Conservation (phyloP, 345 rosid species). For the Raphanus sativus region DNA sequence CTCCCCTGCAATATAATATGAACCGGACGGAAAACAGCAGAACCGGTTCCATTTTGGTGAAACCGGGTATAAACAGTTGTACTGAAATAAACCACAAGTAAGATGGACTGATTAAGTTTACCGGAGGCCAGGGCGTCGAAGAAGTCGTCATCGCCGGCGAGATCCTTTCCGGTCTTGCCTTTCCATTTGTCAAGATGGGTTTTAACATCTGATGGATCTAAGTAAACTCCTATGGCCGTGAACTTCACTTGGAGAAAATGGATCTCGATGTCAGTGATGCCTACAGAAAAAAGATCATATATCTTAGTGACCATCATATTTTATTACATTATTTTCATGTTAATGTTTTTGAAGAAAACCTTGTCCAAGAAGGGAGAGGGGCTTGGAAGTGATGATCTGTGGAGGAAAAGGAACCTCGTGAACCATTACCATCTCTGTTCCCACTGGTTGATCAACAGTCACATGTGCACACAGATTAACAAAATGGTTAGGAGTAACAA, state of each 20-base stretch:
- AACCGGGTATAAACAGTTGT: neutral
- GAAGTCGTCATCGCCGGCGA: slow-evolving; percentile 76
- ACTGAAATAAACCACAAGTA: neutral
- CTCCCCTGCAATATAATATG: slow-evolving; percentile 46
- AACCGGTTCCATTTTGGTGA: neutral
- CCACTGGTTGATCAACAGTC: slow-evolving; percentile 50
- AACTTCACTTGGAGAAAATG: slow-evolving; percentile 93
- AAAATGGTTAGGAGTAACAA: neutral
- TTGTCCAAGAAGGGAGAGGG: slow-evolving; percentile 65
- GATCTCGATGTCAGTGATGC: slow-evolving; percentile 87
- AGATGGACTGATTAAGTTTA: slow-evolving; percentile 28
- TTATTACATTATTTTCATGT: neutral
- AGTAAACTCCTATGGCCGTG: slow-evolving; percentile 89
- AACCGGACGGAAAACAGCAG: neutral
- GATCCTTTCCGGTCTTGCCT: slow-evolving; percentile 58
- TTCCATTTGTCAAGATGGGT: slow-evolving; percentile 66
- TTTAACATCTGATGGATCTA: slow-evolving; percentile 66
- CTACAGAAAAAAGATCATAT: slow-evolving; percentile 35
- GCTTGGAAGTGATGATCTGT: slow-evolving; percentile 56
- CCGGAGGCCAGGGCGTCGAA: slow-evolving; percentile 74
- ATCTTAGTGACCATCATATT: too few relatives aligned
- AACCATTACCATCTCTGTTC: slow-evolving; percentile 64
- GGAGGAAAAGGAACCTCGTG: slow-evolving; percentile 73
- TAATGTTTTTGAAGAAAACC: slow-evolving; percentile 35
- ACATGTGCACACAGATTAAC: neutral